Percentiles rank a stretch among this genome's conserved stretches.
Conservation (phyloP, 1,139 yeast species). For the Lodderomyces oxycetoniae region DNA sequence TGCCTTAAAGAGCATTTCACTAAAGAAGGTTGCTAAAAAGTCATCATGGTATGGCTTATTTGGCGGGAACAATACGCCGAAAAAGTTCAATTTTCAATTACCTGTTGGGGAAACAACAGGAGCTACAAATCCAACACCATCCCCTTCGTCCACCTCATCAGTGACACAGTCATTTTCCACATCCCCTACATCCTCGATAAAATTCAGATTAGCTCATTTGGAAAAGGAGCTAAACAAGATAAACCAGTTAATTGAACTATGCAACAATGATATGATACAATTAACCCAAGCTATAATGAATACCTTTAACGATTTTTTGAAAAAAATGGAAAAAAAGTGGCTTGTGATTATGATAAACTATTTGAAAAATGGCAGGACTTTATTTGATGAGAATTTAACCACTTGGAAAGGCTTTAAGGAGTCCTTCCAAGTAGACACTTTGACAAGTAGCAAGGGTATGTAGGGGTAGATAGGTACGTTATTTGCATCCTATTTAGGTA, state of each 20-base stretch:
- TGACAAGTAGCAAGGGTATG: too few species aligned
- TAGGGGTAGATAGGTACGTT: too few species aligned
- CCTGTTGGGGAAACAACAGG: constrained; percentile 9
- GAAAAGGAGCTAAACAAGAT: constrained; percentile 41
- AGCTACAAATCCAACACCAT: constrained; percentile 4
- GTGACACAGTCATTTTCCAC: constrained; percentile 1
- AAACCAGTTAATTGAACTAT: constrained; percentile 38
- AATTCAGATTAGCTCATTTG: constrained; percentile 30
- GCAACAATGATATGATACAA: constrained; percentile 33
- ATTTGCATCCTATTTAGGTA: too few species aligned
- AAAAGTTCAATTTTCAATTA: constrained; percentile 13
- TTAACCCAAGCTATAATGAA: constrained; percentile 29
- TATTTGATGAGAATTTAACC: constrained; percentile 35
- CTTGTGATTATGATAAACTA: constrained; percentile 34
- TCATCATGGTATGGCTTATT: constrained; percentile 46
- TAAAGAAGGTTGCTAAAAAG: constrained; percentile 25
- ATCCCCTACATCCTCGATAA: constrained; percentile 16
- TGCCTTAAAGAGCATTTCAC: constrained; percentile 30
- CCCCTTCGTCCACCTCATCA: constrained; percentile 6
- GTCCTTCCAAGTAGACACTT: constrained; percentile 14
- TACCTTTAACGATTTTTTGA: constrained; percentile 31
- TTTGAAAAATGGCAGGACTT: constrained; percentile 32
- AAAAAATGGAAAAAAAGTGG: constrained; percentile 41
- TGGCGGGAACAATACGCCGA: constrained; percentile 33
- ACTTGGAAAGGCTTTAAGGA: constrained; percentile 37